Conservation (phyloP, 1,139 yeast species). For the Pichiaceae sp. region DNA sequence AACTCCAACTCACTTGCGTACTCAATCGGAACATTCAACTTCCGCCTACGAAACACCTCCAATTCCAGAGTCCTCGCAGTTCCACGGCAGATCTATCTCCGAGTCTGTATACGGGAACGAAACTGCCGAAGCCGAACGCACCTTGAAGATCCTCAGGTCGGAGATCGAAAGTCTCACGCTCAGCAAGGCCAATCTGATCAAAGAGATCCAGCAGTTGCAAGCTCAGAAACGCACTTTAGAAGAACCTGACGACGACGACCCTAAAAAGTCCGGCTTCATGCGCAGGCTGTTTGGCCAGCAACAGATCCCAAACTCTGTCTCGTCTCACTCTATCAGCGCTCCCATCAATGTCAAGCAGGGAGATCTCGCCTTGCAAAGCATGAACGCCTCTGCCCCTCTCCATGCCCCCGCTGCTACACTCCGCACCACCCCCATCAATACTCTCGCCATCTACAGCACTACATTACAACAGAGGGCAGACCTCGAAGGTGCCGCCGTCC, state of each 20-base stretch:
- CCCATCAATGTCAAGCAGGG: slow-evolving; percentile 23
- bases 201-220: slow-evolving; percentile 26
- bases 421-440: neutral
- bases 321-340: slow-evolving; percentile 18
- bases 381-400: neutral
- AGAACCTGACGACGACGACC: slow-evolving; percentile 1
- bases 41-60: slow-evolving; percentile 27
- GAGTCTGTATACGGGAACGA: slow-evolving; percentile 9
- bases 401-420: neutral
- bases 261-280: slow-evolving; percentile 19
- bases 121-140: slow-evolving; percentile 23
- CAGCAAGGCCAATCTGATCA: slow-evolving; percentile 23
- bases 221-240: slow-evolving; percentile 20
- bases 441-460: slow-evolving; percentile 28
- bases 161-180: slow-evolving; percentile 36
- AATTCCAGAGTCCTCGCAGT: slow-evolving; percentile 17
- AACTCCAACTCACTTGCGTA: slow-evolving; percentile 15
- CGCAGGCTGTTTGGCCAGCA: slow-evolving; percentile 21
- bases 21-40: slow-evolving; percentile 28
- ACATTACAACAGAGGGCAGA: slow-evolving; percentile 51
- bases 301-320: slow-evolving; percentile 8
- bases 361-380: slow-evolving; percentile 13
- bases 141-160: slow-evolving; percentile 29
- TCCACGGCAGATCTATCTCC: slow-evolving; percentile 20
- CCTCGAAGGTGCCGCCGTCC: slow-evolving; percentile 55